A percentile compares a stretch with the other conserved stretches of the same genome.
phyloP scores from a whole-genome alignment of 2,329 filamentous ascomycete genomes.

The Fusarium temperatum region DNA sequence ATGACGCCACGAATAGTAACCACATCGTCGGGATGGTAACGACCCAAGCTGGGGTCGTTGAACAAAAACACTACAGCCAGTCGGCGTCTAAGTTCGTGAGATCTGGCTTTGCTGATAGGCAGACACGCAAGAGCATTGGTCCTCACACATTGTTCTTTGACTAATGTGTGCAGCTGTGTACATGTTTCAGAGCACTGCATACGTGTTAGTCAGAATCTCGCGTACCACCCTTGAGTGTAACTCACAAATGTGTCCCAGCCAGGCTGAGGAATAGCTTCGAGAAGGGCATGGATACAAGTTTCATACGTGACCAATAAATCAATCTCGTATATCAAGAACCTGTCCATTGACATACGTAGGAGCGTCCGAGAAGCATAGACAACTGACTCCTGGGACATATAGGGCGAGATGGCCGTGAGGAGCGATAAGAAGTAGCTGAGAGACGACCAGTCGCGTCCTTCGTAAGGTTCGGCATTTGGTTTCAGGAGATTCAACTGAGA shows the following conservation, averaged over 20 bases:
- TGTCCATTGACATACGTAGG: slow-evolving; percentile 65
- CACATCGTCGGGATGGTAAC: slow-evolving; percentile 51
- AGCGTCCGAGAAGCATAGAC: slow-evolving; percentile 57
- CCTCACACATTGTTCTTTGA: slow-evolving; percentile 61
- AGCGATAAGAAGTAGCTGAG: slow-evolving; percentile 56
- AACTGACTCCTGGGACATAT: slow-evolving; percentile 47
- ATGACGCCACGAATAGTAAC: slow-evolving; percentile 57
- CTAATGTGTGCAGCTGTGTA: slow-evolving; percentile 55
- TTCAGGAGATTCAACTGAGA: slow-evolving; percentile 36
- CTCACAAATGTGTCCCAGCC: slow-evolving; percentile 57
- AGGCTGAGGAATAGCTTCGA: slow-evolving; percentile 50
- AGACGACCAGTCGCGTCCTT: slow-evolving; percentile 56
- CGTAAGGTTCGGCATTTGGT: slow-evolving; percentile 41
- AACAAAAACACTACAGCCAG: slow-evolving; percentile 74
- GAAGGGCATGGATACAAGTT: slow-evolving; percentile 54
- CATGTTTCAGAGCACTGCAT: slow-evolving; percentile 61
- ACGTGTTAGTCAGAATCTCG: not conserved
- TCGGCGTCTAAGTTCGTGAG: slow-evolving; percentile 70
- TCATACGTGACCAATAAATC: slow-evolving; percentile 54
- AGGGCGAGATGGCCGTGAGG: slow-evolving; percentile 49
- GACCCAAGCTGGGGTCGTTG: slow-evolving; percentile 54
- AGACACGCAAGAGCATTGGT: slow-evolving; percentile 67
- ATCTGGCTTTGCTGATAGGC: slow-evolving; percentile 58
- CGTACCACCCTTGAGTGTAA: not conserved
- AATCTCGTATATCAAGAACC: slow-evolving; percentile 55